Evolutionary conservation across 768 basidiomycete genomes (phyloP), one percentile per base, ranked within the genome.

Genomic region (Termitomyces sp.): DNA sequence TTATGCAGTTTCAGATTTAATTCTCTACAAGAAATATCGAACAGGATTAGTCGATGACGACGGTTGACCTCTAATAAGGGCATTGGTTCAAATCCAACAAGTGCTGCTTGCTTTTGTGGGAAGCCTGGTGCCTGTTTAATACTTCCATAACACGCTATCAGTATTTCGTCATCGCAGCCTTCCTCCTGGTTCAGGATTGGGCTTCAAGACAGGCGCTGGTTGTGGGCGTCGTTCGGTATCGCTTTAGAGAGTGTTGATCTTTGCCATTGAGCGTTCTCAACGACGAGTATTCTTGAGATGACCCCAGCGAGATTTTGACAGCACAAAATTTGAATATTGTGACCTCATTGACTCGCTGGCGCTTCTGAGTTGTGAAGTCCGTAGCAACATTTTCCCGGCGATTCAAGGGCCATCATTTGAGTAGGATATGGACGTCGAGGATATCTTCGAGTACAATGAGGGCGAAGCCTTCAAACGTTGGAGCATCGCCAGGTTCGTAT

Each of bases 401-500:
- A 42, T 74, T 68, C 88, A 91, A 93, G 6, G 85, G 84, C 86
- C 88, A 93, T 24, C 64, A 63, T 0, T 69, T 39, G 0, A 83
- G 67, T 0, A 92, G 59, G 2, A 66, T 58, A 8, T 78, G 69
- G 2, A 71, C 75, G 26, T 83, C 77, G 1, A 71, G 67, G 1
- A 65, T 36, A 5, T 69, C 57, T 2, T 74, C 68, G 44, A 92
- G 72, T 0, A 83, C 83, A 54, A 92, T 72, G 29, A 93, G 79
- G 0, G 89, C 88, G 60, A 92, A 92, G 1, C 88, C 87, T 73
- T 87, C 92, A 69, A 80, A 86, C 54, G 78, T 80, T 2, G 86
- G 82, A 14, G 71, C 62, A 26, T 79, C 76, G 2, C 71, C 81
- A 14, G 81, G 78, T 52, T 75, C 75, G 65, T 89, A 87, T 48